phyloP scores from a whole-genome alignment of 305 asterid species.

The Euphrasia arctica region DNA sequence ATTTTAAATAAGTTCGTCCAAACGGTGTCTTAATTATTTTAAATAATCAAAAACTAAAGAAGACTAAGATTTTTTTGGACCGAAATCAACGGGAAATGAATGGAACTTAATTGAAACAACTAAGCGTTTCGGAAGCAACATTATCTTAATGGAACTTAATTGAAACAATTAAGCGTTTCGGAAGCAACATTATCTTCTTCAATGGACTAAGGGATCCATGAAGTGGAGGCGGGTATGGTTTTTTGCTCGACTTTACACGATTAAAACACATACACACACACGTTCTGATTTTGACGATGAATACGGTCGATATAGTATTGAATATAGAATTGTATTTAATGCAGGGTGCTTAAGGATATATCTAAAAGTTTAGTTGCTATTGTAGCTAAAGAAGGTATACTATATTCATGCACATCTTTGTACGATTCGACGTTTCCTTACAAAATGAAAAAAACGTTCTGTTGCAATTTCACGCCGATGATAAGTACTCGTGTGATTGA shows the following conservation, averaged over 20 bases:
- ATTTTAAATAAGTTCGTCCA: no score
- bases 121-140: slow-evolving; percentile 74
- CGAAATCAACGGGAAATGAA: no score
- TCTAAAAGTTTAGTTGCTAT: slow-evolving; percentile 66
- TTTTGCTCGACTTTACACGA: no score
- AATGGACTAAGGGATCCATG: slow-evolving; percentile 92
- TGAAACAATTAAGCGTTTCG: slow-evolving; percentile 39
- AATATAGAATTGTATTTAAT: not conserved
- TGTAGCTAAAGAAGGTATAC: slow-evolving; percentile 63
- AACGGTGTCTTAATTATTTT: no score
- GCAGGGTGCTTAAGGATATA: slow-evolving; percentile 72
- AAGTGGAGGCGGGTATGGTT: slow-evolving; percentile 85
- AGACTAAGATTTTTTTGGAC: no score
- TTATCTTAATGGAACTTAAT: slow-evolving; percentile 37
- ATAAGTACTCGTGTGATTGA: not conserved
- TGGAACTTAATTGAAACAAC: no score
- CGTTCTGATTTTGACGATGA: not conserved
- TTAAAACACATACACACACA: not conserved
- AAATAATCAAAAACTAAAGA: no score
- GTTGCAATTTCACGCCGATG: no score
- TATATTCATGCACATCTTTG: not conserved
- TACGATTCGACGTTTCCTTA: not conserved
- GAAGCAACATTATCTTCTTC: slow-evolving; percentile 87
- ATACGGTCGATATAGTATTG: no score
- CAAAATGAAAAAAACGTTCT: no score